Percentiles rank a stretch among this genome's conserved stretches.
Evolutionary conservation across 306 rosid species (phyloP).

Genomic region (Quercus parvula): DNA sequence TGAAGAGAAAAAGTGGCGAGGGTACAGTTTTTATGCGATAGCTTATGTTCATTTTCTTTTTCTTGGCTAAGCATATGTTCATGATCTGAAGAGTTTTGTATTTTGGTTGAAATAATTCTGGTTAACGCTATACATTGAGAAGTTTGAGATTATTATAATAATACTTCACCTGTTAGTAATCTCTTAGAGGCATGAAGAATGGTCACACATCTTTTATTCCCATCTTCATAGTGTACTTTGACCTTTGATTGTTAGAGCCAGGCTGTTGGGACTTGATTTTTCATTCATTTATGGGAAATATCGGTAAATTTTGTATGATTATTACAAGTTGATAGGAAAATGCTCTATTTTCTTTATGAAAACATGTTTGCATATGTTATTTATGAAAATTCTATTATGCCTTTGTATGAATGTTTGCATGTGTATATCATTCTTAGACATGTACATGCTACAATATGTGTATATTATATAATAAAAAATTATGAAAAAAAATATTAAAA

Average conservation of each 20-base stretch:
- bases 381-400: neutral
- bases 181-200: too few relatives aligned
- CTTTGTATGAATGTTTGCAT: neutral
- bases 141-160: neutral
- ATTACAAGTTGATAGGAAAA: neutral
- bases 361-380: neutral
- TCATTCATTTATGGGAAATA: neutral
- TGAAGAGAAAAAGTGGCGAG: conserved; percentile 90
- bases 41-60: neutral
- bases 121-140: neutral
- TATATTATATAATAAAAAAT: neutral
- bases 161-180: neutral
- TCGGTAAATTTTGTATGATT: neutral
- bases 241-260: neutral
- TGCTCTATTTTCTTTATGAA: neutral
- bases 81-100: neutral
- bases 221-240: too few relatives aligned
- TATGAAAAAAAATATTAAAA: neutral
- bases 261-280: neutral
- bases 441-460: neutral
- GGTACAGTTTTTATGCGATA: conserved; percentile 43
- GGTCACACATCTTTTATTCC: too few relatives aligned
- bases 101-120: neutral
- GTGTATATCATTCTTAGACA: neutral
- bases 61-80: conserved; percentile 4